Evolutionary conservation across 2,329 filamentous ascomycete species (phyloP).

Genomic region (Phaeosphaeriaceae sp.): DNA sequence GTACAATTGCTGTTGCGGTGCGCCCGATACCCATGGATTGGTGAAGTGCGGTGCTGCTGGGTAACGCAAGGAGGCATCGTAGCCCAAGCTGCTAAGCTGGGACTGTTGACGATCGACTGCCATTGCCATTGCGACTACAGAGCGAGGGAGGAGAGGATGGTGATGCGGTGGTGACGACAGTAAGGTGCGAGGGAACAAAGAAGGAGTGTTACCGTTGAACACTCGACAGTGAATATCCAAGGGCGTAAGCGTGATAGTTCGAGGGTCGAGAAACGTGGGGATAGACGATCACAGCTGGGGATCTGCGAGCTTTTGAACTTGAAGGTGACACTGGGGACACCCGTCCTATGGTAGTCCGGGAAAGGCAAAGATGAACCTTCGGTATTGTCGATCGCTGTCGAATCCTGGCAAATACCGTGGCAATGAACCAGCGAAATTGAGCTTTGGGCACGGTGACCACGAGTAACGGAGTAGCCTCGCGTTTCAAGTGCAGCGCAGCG

Average conservation of each 20-base stretch:
- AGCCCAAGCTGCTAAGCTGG: slow-evolving; percentile 73
- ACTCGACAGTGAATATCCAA: slow-evolving; percentile 29
- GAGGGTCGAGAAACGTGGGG: slow-evolving; percentile 55
- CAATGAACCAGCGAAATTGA: slow-evolving; percentile 47
- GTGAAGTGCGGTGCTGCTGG: slow-evolving; percentile 75
- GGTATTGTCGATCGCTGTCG: slow-evolving; percentile 48
- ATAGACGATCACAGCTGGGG: slow-evolving; percentile 56
- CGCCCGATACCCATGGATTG: slow-evolving; percentile 79
- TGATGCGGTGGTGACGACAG: slow-evolving; percentile 16
- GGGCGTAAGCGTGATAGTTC: slow-evolving; percentile 45
- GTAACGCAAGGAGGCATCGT: slow-evolving; percentile 77
- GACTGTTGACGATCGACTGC: slow-evolving; percentile 85
- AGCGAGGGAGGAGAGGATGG: slow-evolving; percentile 5
- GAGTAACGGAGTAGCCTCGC: slow-evolving; percentile 43
- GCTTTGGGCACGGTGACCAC: slow-evolving; percentile 35
- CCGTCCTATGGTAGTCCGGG: slow-evolving; percentile 39
- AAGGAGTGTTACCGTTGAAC: slow-evolving; percentile 34
- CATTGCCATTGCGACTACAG: slow-evolving; percentile 77
- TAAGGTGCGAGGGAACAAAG: slow-evolving; percentile 32
- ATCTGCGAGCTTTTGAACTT: slow-evolving; percentile 57
- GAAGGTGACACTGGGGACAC: slow-evolving; percentile 45
- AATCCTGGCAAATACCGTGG: slow-evolving; percentile 45
- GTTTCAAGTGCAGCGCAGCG: slow-evolving; percentile 47
- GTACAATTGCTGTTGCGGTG: slow-evolving; percentile 67
- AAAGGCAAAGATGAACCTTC: slow-evolving; percentile 45